A percentile compares a stretch with the other conserved stretches of the same genome.
phyloP scores from a whole-genome alignment of 1,284 basidiomycete species.

The Ceratobasidium theobromae region DNA sequence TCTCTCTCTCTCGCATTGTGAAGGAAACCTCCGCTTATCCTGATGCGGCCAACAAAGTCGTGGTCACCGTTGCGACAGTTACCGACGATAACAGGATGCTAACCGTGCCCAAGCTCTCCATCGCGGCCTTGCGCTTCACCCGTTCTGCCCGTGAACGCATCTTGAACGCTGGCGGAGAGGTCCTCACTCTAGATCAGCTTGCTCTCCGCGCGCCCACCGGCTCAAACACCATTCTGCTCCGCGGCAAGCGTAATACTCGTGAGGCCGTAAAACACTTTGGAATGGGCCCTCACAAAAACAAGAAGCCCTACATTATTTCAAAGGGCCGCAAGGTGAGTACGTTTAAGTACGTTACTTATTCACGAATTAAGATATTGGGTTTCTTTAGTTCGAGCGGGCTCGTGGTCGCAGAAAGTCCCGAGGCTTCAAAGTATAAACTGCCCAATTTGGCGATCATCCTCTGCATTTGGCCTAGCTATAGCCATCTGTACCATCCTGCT shows the following conservation, averaged over 20 bases:
- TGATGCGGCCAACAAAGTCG: constrained; percentile 77
- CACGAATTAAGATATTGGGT: background rate
- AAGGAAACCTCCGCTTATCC: constrained; percentile 74
- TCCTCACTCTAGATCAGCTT: constrained; percentile 94
- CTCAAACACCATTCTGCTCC: constrained; percentile 89
- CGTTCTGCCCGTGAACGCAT: constrained; percentile 92
- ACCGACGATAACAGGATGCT: constrained; percentile 94
- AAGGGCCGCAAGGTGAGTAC: constrained; percentile 87
- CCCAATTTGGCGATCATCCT: background rate
- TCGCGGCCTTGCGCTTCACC: constrained; percentile 97
- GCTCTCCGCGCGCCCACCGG: constrained; percentile 93
- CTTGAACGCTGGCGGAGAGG: constrained; percentile 92
- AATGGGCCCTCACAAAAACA: constrained; percentile 90
- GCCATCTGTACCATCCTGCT: constrained; percentile 25
- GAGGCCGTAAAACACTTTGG: constrained; percentile 98
- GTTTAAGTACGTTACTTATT: background rate
- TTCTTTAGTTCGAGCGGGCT: constrained; percentile 71
- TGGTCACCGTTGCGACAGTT: constrained; percentile 90
- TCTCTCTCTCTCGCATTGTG: constrained; percentile 89
- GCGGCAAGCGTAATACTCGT: constrained; percentile 90
- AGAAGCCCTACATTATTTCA: constrained; percentile 90
- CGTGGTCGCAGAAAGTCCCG: constrained; percentile 83
- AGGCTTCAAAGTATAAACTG: constrained; percentile 26
- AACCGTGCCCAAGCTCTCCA: constrained; percentile 86
- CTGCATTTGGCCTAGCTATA: constrained; percentile 13